Percentiles rank a stretch among this genome's conserved stretches.
Evolutionary conservation across 441 rosid species (phyloP).

Genomic region (Gossypium schwendimanii): DNA sequence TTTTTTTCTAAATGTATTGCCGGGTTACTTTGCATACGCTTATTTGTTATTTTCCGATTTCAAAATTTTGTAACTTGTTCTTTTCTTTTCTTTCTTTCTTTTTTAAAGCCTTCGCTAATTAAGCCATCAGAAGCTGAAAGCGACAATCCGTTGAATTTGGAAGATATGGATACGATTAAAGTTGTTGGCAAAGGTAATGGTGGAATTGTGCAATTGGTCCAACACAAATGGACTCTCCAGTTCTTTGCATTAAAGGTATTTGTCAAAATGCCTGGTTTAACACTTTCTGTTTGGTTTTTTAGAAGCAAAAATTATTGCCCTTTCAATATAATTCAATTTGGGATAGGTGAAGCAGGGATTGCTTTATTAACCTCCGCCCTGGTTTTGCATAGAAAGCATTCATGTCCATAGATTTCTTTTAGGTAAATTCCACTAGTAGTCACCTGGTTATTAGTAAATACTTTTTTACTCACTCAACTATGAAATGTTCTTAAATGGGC

Average conservation of each 20-base stretch:
- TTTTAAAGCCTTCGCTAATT: slow-evolving; percentile 36
- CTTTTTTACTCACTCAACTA: no score
- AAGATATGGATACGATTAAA: slow-evolving; percentile 66
- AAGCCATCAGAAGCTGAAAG: slow-evolving; percentile 28
- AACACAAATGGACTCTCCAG: slow-evolving; percentile 94
- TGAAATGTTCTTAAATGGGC: no score
- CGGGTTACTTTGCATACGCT: no score
- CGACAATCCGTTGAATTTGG: slow-evolving; percentile 74
- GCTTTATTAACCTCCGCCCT: no score
- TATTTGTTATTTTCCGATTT: background rate
- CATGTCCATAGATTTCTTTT: no score
- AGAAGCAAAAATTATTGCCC: no score
- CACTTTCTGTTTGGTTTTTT: slow-evolving; percentile 18
- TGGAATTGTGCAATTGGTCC: slow-evolving; percentile 90
- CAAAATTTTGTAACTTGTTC: background rate
- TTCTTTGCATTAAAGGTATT: slow-evolving; percentile 87
- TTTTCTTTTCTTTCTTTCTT: slow-evolving; percentile 5
- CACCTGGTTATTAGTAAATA: no score
- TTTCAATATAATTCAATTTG: no score
- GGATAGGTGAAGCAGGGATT: no score
- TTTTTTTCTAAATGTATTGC: background rate
- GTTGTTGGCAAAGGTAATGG: slow-evolving; percentile 90
- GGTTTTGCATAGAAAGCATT: no score
- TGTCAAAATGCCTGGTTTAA: background rate
- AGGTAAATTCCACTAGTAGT: no score